Percentiles rank a stretch among this genome's conserved stretches.
These are phyloP conservation scores for Rhodotorula sp. DNA, from an alignment of 1,284 basidiomycete genomes.

Conservation along the genomic window DNA sequence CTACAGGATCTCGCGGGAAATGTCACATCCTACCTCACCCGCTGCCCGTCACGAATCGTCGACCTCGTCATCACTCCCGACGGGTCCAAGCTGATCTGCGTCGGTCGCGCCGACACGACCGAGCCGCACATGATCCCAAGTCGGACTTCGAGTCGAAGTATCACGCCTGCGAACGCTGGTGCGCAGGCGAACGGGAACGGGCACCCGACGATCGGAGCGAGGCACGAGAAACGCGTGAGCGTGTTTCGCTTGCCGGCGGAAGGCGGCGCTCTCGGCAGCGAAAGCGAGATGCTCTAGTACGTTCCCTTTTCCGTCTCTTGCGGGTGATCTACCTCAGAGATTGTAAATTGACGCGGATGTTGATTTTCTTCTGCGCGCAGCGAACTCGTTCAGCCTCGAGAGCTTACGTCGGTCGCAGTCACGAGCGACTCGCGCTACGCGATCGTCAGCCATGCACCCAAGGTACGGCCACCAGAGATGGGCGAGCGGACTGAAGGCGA, in stretches of 20 bases:
- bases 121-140: constrained; percentile 27
- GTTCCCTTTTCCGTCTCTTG: neutral
- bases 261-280: neutral
- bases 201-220: constrained; percentile 44
- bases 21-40: constrained; percentile 66
- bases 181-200: neutral
- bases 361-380: constrained; percentile 12
- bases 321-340: neutral
- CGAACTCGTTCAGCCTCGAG: constrained; percentile 51
- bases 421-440: constrained; percentile 83
- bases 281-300: constrained; percentile 52
- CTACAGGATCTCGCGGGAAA: constrained; percentile 70
- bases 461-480: constrained; percentile 58
- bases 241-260: constrained; percentile 63
- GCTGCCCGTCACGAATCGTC: constrained; percentile 78
- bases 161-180: constrained; percentile 30
- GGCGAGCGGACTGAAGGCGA: neutral
- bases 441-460: constrained; percentile 79
- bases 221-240: constrained; percentile 61
- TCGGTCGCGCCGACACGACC: constrained; percentile 57
- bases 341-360: neutral
- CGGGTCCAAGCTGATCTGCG: constrained; percentile 73
- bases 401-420: constrained; percentile 83
- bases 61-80: constrained; percentile 87
- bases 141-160: constrained; percentile 43